These are phyloP conservation scores for Pythium vanterpoolii DNA, from an alignment of 352 stramenopile species.

Conservation along the genomic window DNA sequence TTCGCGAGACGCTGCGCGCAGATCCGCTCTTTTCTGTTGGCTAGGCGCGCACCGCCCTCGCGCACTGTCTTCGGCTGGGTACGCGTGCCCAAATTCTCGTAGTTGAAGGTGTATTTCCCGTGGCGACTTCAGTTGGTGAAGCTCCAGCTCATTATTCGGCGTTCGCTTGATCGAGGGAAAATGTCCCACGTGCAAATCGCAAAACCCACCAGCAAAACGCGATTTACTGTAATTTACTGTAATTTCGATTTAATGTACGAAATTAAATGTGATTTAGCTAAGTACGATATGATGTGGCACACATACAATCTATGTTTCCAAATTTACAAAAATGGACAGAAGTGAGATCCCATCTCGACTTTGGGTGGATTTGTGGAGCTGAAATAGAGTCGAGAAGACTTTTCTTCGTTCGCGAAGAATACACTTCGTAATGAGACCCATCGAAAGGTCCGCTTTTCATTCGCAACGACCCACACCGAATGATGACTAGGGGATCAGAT, in stretches of 20 bases:
- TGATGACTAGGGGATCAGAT: no score
- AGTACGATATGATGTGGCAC: neutral
- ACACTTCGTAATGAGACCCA: no score
- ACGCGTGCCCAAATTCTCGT: neutral
- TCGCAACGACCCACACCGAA: no score
- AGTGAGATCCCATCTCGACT: no score
- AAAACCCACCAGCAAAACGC: neutral
- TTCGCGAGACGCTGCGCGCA: neutral
- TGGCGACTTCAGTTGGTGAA: neutral
- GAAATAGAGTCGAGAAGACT: no score
- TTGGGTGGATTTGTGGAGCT: no score
- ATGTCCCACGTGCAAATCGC: slow-evolving; percentile 1
- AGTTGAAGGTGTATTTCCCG: neutral
- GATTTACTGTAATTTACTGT: neutral
- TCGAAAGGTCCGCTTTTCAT: no score
- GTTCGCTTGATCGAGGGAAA: neutral
- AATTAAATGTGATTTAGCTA: neutral
- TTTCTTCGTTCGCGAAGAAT: no score
- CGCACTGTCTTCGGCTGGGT: neutral
- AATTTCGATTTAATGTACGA: neutral
- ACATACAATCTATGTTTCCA: neutral
- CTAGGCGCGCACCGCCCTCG: neutral
- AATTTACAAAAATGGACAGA: neutral
- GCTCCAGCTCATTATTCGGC: neutral
- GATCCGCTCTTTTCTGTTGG: neutral